These are phyloP conservation scores for Pythium brachiatum DNA, from an alignment of 352 stramenopile genomes.

Conservation along the genomic window DNA sequence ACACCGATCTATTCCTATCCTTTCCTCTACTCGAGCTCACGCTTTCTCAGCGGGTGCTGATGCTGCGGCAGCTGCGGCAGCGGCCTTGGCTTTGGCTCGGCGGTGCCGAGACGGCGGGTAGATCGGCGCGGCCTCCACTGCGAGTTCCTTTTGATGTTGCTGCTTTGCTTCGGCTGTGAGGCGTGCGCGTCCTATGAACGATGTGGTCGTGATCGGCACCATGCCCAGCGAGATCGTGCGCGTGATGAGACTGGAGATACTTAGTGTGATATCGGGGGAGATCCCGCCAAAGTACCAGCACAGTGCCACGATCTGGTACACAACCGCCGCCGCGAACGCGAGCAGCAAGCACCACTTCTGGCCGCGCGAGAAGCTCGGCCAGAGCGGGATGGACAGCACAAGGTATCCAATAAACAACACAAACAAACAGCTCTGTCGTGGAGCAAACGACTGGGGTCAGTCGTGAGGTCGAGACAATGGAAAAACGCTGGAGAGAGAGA, in stretches of 20 bases:
- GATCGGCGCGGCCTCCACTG: not conserved
- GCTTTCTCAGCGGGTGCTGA: not conserved
- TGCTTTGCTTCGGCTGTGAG: not conserved
- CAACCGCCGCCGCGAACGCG: constrained; percentile 35
- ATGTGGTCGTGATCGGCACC: constrained; percentile 69
- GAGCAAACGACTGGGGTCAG: not conserved
- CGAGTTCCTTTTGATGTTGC: not conserved
- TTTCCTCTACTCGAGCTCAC: not conserved
- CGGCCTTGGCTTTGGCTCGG: not conserved
- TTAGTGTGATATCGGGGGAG: constrained; percentile 48
- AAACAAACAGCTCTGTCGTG: constrained; percentile 53
- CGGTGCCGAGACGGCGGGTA: constrained; percentile 10
- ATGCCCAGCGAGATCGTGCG: constrained; percentile 71
- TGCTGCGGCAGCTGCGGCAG: not conserved
- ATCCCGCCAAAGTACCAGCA: constrained; percentile 41
- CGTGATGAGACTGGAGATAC: constrained; percentile 62
- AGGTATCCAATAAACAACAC: constrained; percentile 63
- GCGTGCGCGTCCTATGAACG: constrained; percentile 43
- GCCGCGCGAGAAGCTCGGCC: constrained; percentile 46
- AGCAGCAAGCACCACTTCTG: constrained; percentile 52
- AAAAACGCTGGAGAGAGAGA: too few relatives aligned
- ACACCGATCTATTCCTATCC: constrained; percentile 3
- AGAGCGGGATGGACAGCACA: constrained; percentile 51
- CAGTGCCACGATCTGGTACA: constrained; percentile 49
- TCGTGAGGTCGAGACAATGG: too few relatives aligned